These are phyloP conservation scores for Poteriospumella lacustris DNA, from an alignment of 108 stramenopile genomes.

Conservation along the genomic window DNA sequence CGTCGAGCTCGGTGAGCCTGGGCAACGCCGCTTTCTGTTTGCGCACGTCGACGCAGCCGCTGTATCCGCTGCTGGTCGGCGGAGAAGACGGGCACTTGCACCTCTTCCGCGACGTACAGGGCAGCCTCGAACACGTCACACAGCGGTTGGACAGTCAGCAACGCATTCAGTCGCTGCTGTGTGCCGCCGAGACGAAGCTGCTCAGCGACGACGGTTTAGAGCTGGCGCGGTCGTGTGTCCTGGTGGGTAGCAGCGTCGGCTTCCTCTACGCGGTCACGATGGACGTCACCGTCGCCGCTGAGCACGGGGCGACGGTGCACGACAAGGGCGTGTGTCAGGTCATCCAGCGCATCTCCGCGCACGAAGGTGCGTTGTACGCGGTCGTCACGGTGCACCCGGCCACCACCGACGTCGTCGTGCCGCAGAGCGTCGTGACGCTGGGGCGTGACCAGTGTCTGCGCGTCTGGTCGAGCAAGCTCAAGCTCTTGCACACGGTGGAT, in stretches of 20 bases:
- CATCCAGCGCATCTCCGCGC: background rate
- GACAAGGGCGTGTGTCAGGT: background rate
- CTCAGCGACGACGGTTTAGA: too few relatives aligned
- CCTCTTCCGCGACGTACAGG: background rate
- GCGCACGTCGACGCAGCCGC: background rate
- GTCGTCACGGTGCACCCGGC: background rate
- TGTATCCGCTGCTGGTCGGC: background rate
- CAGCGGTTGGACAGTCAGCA: too few relatives aligned
- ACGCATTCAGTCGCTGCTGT: background rate
- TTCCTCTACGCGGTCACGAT: background rate
- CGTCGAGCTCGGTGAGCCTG: background rate
- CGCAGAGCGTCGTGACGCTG: background rate
- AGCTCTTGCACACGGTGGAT: background rate
- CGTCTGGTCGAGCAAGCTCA: background rate
- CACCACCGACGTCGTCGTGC: background rate
- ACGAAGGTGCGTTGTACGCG: background rate
- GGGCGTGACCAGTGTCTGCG: background rate
- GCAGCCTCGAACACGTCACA: too few relatives aligned
- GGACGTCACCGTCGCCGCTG: too few relatives aligned
- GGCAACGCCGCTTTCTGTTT: background rate
- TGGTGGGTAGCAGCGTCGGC: too few relatives aligned
- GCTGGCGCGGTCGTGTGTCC: too few relatives aligned
- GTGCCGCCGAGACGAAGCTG: background rate
- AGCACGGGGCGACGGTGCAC: too few relatives aligned
- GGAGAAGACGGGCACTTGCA: background rate